Evolutionary conservation across 1,284 basidiomycete species (phyloP), one percentile per base, ranked within the genome.

Genomic region (Moesziomyces antarcticus): DNA sequence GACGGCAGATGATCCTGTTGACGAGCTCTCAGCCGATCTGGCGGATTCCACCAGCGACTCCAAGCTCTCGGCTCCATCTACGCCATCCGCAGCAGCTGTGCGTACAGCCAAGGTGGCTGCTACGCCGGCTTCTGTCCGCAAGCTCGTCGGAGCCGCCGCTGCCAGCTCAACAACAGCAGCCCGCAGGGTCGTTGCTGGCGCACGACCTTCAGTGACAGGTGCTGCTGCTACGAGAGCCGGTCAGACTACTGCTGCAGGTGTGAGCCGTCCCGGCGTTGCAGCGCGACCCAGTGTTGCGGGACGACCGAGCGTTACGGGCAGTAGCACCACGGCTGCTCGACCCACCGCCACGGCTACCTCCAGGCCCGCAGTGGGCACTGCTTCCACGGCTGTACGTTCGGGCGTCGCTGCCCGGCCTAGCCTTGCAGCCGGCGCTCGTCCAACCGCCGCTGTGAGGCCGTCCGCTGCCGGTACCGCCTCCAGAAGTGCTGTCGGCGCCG

Each of bases 401-500:
- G 45, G 56, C n/a, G 67, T 64, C n/a, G 46, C 67, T 6, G 61
- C 51, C 13, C 55, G 66, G 37, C 40, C 59, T n/a, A 62, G 66
- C 49, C 42, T 68, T 13, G 30, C 30, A 11, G 3, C 30, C 5
- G 37, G 37, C 37, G 18, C 18, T 18, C 37, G 37, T 40, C 37
- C 37, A 7, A 18, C 37, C 37, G 7, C 37, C 42, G 13, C 42
- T 9, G 42, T 20, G 9, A 20, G 5, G 9, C 10, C 42, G 16
- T 11, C 20, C 20, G 42, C 42, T 13, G 8, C n/a, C 42, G n/a
- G 14, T 5, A 8, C 42, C 47, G 68, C 68, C 24, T 41, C 69
- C 18, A 42, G 59, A 22, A 40, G 43, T 37, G 46, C 56, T 18
- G 44, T 20, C 3, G n/a, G 52, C 30, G 33, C 65, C 4, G 49